These are phyloP conservation scores for Delphinella strobiligena DNA, from an alignment of 2,329 filamentous ascomycete species.

Conservation along the genomic window DNA sequence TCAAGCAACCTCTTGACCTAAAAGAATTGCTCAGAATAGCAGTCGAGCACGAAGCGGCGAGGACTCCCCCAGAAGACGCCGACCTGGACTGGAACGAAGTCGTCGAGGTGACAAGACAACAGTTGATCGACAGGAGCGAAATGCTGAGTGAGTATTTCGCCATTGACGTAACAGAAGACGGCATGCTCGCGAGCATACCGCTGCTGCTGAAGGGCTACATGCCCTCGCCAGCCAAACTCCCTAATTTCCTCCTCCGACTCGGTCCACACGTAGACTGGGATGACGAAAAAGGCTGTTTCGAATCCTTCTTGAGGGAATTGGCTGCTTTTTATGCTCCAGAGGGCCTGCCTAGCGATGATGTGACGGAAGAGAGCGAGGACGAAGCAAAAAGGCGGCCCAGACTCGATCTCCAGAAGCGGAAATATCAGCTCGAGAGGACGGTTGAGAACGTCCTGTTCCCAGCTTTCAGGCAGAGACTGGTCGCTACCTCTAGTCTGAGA, in stretches of 20 bases:
- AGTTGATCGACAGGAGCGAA: constrained; percentile 63
- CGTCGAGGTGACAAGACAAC: constrained; percentile 50
- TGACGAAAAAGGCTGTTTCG: constrained; percentile 75
- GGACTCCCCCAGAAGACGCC: constrained; percentile 24
- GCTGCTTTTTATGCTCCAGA: constrained; percentile 88
- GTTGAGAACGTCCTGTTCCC: constrained; percentile 85
- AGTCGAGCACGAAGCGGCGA: constrained; percentile 49
- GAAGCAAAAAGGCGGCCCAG: constrained; percentile 12
- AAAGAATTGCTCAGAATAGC: constrained; percentile 60
- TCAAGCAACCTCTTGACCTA: constrained; percentile 64
- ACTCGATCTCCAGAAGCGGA: constrained; percentile 16
- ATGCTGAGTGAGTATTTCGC: constrained; percentile 93
- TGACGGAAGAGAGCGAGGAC: constrained; percentile 21
- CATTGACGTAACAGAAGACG: constrained; percentile 65
- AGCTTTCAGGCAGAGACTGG: constrained; percentile 67
- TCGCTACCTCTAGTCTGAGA: constrained; percentile 69
- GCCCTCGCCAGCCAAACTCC: constrained; percentile 74
- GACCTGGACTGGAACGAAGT: constrained; percentile 54
- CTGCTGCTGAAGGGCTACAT: constrained; percentile 81
- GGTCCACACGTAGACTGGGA: constrained; percentile 83
- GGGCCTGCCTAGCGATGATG: constrained; percentile 45
- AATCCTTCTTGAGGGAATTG: constrained; percentile 71
- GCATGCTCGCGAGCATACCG: constrained; percentile 67
- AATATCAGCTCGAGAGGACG: constrained; percentile 58
- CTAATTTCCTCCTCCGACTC: constrained; percentile 73